A percentile compares a stretch with the other conserved stretches of the same genome.
Evolutionary conservation across 768 basidiomycete genomes (phyloP).

Genomic region (Ramaria sp.): DNA sequence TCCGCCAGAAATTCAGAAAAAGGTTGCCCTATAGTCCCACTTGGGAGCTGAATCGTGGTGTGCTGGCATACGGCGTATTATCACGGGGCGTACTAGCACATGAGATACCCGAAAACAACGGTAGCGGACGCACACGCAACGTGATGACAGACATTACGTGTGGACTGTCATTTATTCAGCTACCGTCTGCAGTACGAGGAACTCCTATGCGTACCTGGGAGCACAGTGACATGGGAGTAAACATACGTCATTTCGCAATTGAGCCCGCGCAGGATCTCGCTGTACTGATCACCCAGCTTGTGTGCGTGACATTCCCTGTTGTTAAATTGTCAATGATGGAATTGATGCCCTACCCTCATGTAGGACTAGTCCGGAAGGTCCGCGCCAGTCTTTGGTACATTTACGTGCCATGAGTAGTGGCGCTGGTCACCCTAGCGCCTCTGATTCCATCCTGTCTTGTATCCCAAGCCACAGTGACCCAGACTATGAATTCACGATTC

Average conservation of each 20-base stretch:
- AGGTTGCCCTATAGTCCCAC: slow-evolving; percentile 20
- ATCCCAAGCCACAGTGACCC: slow-evolving; percentile 11
- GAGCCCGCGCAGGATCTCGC: slow-evolving; percentile 61
- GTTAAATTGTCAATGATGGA: too few relatives aligned
- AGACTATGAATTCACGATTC: slow-evolving; percentile 29
- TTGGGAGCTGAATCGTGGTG: slow-evolving; percentile 51
- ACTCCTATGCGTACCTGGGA: slow-evolving; percentile 39
- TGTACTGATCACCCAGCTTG: slow-evolving; percentile 34
- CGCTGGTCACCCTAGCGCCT: slow-evolving; percentile 33
- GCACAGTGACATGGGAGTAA: slow-evolving; percentile 21
- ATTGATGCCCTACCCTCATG: too few relatives aligned
- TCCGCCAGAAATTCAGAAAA: background rate
- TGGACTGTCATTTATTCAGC: slow-evolving; percentile 32
- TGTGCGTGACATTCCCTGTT: too few relatives aligned
- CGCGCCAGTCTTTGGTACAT: slow-evolving; percentile 23
- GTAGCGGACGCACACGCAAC: too few relatives aligned
- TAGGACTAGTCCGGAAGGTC: too few relatives aligned
- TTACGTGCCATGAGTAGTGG: slow-evolving; percentile 36
- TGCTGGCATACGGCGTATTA: slow-evolving; percentile 38
- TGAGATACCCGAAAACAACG: too few relatives aligned
- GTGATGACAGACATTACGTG: background rate
- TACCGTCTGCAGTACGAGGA: slow-evolving; percentile 39
- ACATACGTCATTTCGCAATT: slow-evolving; percentile 46
- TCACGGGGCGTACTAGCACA: too few relatives aligned
- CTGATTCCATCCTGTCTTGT: slow-evolving; percentile 23